Evolutionary conservation across 129 eudicot species (phyloP).

Genomic region (Gnaphalium uliginosum): DNA sequence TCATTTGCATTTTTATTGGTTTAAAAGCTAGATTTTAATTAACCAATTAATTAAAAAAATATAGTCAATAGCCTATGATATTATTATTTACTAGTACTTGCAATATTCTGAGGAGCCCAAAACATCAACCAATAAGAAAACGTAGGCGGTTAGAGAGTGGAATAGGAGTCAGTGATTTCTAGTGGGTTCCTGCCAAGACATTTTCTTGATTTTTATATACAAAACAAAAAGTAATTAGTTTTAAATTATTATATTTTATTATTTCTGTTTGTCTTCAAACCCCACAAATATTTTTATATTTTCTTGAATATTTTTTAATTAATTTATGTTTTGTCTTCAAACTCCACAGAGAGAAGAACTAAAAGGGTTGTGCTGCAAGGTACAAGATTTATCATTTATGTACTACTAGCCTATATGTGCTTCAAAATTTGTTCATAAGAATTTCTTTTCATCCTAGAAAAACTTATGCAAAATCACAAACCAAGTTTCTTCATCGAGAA

Average conservation of each 20-base stretch:
- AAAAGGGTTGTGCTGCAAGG: conserved; percentile 14
- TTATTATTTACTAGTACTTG: conserved; percentile 30
- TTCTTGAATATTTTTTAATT: background rate
- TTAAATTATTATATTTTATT: conserved; percentile 14
- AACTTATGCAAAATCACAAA: background rate
- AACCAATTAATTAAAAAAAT: background rate
- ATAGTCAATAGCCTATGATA: background rate
- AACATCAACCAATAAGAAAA: conserved; percentile 61
- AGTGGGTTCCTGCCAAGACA: conserved; percentile 70
- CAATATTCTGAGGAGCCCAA: conserved; percentile 37
- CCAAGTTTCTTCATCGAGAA: conserved; percentile 54
- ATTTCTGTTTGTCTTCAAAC: conserved; percentile 51
- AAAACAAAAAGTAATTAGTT: conserved; percentile 9
- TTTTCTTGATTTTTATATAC: conserved; percentile 20
- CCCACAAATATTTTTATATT: conserved; percentile 15
- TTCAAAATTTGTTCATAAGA: conserved; percentile 37
- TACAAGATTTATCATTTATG: conserved; percentile 34
- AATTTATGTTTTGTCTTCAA: conserved; percentile 15
- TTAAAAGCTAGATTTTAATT: conserved; percentile 21
- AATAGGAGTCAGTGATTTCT: conserved; percentile 77
- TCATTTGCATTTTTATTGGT: conserved; percentile 33
- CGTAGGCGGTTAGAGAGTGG: conserved; percentile 91
- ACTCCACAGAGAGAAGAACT: conserved; percentile 60
- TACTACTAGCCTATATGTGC: conserved; percentile 45
- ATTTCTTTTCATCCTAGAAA: background rate